These are phyloP conservation scores for Yamadazyma tumulicola DNA, from an alignment of 805 yeast species.

Conservation along the genomic window DNA sequence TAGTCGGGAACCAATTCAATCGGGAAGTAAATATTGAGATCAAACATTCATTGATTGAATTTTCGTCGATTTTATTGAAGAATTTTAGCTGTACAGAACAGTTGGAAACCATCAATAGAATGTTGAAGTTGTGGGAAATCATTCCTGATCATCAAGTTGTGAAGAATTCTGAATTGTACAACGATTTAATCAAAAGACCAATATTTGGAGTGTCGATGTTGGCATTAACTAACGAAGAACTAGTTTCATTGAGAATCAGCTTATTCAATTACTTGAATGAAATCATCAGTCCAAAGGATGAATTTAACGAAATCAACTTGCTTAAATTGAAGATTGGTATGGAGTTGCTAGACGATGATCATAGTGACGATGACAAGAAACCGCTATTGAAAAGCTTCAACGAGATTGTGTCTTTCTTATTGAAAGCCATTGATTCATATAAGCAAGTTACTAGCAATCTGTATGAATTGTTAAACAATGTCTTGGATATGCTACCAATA, in stretches of 20 bases:
- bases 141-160: constrained; percentile 44
- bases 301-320: constrained; percentile 22
- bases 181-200: constrained; percentile 47
- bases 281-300: constrained; percentile 26
- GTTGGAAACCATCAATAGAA: constrained; percentile 50
- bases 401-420: constrained; percentile 30
- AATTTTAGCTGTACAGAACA: constrained; percentile 69
- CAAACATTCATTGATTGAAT: constrained; percentile 63
- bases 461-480: constrained; percentile 50
- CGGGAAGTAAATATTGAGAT: constrained; percentile 40
- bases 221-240: constrained; percentile 46
- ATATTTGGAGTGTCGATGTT: constrained; percentile 62
- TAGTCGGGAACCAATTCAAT: constrained; percentile 76
- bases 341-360: constrained; percentile 42
- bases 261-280: constrained; percentile 57
- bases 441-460: constrained; percentile 12
- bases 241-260: constrained; percentile 45
- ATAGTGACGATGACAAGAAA: constrained; percentile 24
- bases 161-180: constrained; percentile 32
- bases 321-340: constrained; percentile 53
- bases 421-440: constrained; percentile 34
- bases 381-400: constrained; percentile 32
- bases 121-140: constrained; percentile 48
- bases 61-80: constrained; percentile 64
- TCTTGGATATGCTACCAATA: constrained; percentile 72